Evolutionary conservation across 768 basidiomycete species (phyloP).

Genomic region (Rhodotorula taiwanensis): DNA sequence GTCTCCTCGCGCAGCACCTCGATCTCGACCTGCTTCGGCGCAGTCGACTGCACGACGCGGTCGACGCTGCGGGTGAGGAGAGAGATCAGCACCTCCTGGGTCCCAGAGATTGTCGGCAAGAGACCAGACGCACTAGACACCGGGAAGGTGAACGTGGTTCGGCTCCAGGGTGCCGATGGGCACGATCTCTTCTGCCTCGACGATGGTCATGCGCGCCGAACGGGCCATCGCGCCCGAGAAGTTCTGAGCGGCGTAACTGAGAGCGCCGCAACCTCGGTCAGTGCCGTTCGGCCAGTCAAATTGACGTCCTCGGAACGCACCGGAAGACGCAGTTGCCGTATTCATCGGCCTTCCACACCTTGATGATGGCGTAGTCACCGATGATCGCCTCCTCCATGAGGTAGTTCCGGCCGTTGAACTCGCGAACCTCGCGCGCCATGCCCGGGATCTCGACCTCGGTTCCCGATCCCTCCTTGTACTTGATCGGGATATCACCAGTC

Average conservation of each 20-base stretch:
- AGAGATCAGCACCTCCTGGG: no score
- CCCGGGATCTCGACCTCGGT: constrained; percentile 61
- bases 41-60: constrained; percentile 71
- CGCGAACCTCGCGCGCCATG: constrained; percentile 65
- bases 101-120: neutral
- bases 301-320: constrained; percentile 47
- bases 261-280: neutral
- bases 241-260: constrained; percentile 80
- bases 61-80: constrained; percentile 59
- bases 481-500: constrained; percentile 51
- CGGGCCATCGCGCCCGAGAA: constrained; percentile 81
- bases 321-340: constrained; percentile 85
- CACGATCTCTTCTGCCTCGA: constrained; percentile 89
- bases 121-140: constrained; percentile 32
- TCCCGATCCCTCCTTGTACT: constrained; percentile 66
- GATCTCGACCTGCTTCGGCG: constrained; percentile 71
- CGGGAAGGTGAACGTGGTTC: constrained; percentile 57
- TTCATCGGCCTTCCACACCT: constrained; percentile 89
- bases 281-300: neutral
- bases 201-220: constrained; percentile 79
- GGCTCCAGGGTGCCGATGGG: constrained; percentile 73
- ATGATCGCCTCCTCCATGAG: constrained; percentile 64
- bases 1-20: constrained; percentile 48
- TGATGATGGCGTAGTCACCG: constrained; percentile 59
- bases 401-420: constrained; percentile 71